A percentile compares a stretch with the other conserved stretches of the same genome.
Evolutionary conservation across 495 filamentous ascomycete genomes (phyloP).

Genomic region (Aspergillus baeticus): DNA sequence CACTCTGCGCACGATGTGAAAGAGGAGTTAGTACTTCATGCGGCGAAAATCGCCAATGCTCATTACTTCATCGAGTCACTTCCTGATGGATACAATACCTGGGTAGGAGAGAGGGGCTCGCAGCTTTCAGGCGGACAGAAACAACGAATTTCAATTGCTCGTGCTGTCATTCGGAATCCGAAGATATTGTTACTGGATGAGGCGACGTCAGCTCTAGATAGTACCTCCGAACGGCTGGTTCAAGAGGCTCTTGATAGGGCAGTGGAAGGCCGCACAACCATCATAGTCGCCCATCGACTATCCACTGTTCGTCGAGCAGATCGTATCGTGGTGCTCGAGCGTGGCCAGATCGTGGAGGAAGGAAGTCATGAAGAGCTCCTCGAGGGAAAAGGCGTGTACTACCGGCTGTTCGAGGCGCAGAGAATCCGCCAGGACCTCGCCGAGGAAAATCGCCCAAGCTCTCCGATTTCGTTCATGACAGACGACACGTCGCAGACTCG

Average conservation of each 20-base stretch:
- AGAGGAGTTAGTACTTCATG: conserved; percentile 65
- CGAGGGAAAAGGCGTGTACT: conserved; percentile 59
- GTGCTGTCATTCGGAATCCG: conserved; percentile 87
- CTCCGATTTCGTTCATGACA: conserved; percentile 16
- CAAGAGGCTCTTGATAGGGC: conserved; percentile 88
- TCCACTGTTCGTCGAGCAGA: conserved; percentile 90
- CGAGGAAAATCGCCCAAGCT: not conserved
- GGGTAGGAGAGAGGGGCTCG: conserved; percentile 67
- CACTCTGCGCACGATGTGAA: conserved; percentile 59
- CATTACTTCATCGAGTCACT: conserved; percentile 82
- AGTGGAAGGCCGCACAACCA: conserved; percentile 83
- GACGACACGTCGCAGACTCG: conserved; percentile 13
- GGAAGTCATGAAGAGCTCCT: conserved; percentile 74
- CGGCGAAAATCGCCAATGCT: conserved; percentile 86
- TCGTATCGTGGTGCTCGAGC: conserved; percentile 90
- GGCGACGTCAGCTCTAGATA: conserved; percentile 92
- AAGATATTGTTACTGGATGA: conserved; percentile 94
- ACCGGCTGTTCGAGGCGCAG: conserved; percentile 75
- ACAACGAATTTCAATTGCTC: conserved; percentile 85
- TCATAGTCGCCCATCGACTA: conserved; percentile 91
- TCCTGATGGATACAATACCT: conserved; percentile 84
- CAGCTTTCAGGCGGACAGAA: conserved; percentile 95
- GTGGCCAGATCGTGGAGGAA: conserved; percentile 83
- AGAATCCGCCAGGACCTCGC: conserved; percentile 42
- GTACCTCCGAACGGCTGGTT: conserved; percentile 89